Evolutionary conservation across 352 stramenopile species (phyloP).

Genomic region (Nothophytophthora sp.): DNA sequence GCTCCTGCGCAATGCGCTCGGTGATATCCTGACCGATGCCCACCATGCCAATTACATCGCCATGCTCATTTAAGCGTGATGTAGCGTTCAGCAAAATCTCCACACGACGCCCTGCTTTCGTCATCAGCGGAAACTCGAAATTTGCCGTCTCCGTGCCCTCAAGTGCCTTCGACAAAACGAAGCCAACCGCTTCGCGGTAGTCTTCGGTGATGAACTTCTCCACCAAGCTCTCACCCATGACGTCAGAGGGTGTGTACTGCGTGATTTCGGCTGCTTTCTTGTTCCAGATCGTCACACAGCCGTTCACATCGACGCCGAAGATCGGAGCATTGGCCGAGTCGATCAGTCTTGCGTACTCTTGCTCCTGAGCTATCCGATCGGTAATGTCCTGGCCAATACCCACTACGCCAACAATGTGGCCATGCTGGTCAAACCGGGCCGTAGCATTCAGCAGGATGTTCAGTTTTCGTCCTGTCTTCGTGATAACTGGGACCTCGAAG

Average conservation of each 20-base stretch:
- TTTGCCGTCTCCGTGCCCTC: constrained; percentile 54
- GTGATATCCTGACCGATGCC: constrained; percentile 72
- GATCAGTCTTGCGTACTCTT: constrained; percentile 63
- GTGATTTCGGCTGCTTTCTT: constrained; percentile 71
- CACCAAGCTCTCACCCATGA: constrained; percentile 61
- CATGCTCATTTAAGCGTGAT: constrained; percentile 55
- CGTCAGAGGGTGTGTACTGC: constrained; percentile 64
- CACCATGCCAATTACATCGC: constrained; percentile 66
- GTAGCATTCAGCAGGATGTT: constrained; percentile 84
- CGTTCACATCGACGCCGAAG: constrained; percentile 77
- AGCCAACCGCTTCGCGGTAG: constrained; percentile 49
- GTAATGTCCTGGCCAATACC: constrained; percentile 81
- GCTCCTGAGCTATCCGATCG: constrained; percentile 56
- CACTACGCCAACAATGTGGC: constrained; percentile 64
- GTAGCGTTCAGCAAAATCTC: constrained; percentile 82
- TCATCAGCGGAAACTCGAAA: constrained; percentile 80
- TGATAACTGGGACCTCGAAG: constrained; percentile 79
- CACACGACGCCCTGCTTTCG: constrained; percentile 62
- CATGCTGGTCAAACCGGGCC: constrained; percentile 65
- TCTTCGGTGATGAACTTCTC: constrained; percentile 62
- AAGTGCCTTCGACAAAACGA: constrained; percentile 52
- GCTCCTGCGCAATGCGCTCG: constrained; percentile 52
- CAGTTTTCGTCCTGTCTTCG: constrained; percentile 54
- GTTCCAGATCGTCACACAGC: constrained; percentile 74
- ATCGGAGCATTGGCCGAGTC: constrained; percentile 85